Conservation (phyloP, 805 yeast genomes). For the Yarrowia sp. region DNA sequence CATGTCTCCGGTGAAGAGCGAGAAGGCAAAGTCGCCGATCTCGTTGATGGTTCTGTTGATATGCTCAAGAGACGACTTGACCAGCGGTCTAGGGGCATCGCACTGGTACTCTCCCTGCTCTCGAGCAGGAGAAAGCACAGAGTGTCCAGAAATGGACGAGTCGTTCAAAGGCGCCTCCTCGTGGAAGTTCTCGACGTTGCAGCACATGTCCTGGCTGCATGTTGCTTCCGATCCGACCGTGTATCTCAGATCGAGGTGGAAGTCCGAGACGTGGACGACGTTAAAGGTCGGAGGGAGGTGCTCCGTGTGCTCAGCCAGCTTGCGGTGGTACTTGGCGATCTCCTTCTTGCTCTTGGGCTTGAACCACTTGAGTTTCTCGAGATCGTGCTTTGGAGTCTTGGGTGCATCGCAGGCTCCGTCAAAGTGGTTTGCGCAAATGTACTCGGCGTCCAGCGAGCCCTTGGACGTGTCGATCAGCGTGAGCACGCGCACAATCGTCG, state of each 20-base stretch:
- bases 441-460: conserved; percentile 14
- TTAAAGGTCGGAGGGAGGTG: conserved; percentile 43
- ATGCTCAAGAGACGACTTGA: conserved; percentile 56
- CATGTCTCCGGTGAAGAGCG: conserved; percentile 70
- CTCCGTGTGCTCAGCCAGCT: conserved; percentile 5
- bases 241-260: conserved; percentile 56
- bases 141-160: conserved; percentile 42
- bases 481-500: conserved; percentile 7
- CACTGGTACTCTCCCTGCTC: conserved; percentile 62
- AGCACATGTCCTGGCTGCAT: conserved; percentile 56
- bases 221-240: conserved; percentile 48
- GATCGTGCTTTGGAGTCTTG: conserved; percentile 16
- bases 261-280: conserved; percentile 65
- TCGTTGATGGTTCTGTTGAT: conserved; percentile 41
- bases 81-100: conserved; percentile 63
- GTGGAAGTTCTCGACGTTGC: conserved; percentile 41
- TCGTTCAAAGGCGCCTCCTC: conserved; percentile 29
- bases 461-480: conserved; percentile 9
- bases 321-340: neutral
- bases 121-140: conserved; percentile 42
- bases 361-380: conserved; percentile 17
- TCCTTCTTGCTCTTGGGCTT: conserved; percentile 2
- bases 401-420: conserved; percentile 11
- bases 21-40: conserved; percentile 49
- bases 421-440: conserved; percentile 19